Evolutionary conservation across 352 stramenopile species (phyloP).

Genomic region (Pythium sp.): DNA sequence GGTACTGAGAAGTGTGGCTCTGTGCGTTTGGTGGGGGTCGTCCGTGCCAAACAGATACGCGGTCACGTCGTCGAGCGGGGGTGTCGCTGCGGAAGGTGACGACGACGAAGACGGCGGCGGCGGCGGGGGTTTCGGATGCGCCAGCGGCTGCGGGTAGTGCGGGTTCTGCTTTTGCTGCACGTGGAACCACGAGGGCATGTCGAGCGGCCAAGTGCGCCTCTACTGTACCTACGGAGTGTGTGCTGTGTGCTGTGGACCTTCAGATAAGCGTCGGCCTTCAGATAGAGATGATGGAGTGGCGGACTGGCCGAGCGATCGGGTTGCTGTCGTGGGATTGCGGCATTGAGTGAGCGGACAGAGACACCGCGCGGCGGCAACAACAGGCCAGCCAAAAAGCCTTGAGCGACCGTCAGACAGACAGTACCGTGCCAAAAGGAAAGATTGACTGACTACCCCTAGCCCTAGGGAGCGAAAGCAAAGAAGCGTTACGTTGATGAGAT

Average conservation of each 20-base stretch:
- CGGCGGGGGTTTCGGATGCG: not conserved
- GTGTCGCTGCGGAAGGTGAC: not conserved
- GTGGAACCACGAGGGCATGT: conserved; percentile 16
- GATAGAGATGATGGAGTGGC: not conserved
- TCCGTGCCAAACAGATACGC: conserved; percentile 14
- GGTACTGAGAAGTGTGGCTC: not conserved
- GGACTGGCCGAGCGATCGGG: not conserved
- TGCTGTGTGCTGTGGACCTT: too few species aligned
- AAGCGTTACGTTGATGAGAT: not conserved
- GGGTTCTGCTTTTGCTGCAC: not conserved
- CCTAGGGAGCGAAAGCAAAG: not conserved
- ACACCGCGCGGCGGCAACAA: not conserved
- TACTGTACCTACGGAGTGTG: not conserved
- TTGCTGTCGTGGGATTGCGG: not conserved
- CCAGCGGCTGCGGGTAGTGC: not conserved
- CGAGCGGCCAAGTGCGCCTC: not conserved
- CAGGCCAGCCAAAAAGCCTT: too few species aligned
- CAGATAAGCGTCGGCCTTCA: not conserved
- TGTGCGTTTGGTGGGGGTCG: not conserved
- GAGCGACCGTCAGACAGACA: not conserved
- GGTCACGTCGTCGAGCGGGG: not conserved
- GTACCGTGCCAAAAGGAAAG: not conserved
- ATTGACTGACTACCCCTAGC: not conserved
- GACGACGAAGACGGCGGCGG: not conserved
- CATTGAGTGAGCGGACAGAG: not conserved